Evolutionary conservation across 140 eudicot genomes (phyloP).

Genomic region (Senecio squalidus): DNA sequence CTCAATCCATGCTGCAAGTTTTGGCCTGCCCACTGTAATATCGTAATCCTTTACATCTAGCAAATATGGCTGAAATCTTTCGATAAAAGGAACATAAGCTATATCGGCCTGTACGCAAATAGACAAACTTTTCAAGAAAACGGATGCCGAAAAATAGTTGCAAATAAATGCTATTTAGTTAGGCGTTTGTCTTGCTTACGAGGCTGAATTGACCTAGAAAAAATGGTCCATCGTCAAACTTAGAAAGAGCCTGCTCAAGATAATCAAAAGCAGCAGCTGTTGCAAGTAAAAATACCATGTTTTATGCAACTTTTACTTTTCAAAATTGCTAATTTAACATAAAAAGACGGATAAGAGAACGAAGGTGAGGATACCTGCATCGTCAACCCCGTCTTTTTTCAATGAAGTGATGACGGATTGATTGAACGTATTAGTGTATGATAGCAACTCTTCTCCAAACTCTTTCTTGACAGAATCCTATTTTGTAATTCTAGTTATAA

Average conservation of each 20-base stretch:
- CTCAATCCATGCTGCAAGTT: conserved; percentile 75
- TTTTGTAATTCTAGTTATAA: conserved; percentile 13
- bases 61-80: conserved; percentile 63
- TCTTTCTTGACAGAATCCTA: conserved; percentile 64
- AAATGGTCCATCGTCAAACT: conserved; percentile 74
- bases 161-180: background rate
- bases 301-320: background rate
- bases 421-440: conserved; percentile 41
- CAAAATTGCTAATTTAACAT: background rate
- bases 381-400: conserved; percentile 44
- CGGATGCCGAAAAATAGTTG: conserved; percentile 2
- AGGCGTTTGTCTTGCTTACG: conserved; percentile 35
- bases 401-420: conserved; percentile 45
- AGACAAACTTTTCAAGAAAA: no score
- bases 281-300: conserved; percentile 3
- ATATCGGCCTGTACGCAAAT: conserved; percentile 96
- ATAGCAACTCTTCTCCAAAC: conserved; percentile 63
- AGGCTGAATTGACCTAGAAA: conserved; percentile 72
- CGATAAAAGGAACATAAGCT: conserved; percentile 89
- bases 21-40: conserved; percentile 63
- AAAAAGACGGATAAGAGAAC: background rate
- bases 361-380: conserved; percentile 35
- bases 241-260: conserved; percentile 68
- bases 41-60: conserved; percentile 67
- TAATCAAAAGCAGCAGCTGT: conserved; percentile 66